Percentiles rank a stretch among this genome's conserved stretches.
These are phyloP conservation scores for Mytilinidion resinicola DNA, from an alignment of 495 filamentous ascomycete genomes.

Conservation along the genomic window DNA sequence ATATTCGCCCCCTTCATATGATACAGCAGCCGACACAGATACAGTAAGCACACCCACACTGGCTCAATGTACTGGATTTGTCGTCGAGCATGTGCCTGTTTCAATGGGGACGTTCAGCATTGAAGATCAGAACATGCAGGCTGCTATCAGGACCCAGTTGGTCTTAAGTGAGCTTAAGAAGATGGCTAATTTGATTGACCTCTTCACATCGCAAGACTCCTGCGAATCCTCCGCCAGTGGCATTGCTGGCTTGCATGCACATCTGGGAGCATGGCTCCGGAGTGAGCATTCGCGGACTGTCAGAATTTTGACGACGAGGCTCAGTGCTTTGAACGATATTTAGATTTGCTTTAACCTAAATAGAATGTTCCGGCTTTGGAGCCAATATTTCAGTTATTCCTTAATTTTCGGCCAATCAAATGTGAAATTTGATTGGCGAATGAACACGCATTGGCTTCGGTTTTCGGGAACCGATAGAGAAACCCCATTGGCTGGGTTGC, in stretches of 20 bases:
- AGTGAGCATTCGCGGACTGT: background rate
- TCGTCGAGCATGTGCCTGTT: constrained; percentile 13
- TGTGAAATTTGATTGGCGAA: too few relatives aligned
- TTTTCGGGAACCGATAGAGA: too few relatives aligned
- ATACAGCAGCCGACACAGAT: constrained; percentile 2
- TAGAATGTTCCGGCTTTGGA: too few relatives aligned
- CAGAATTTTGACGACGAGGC: background rate
- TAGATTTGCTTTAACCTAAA: too few relatives aligned
- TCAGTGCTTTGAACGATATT: background rate
- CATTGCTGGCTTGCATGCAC: background rate
- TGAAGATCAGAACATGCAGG: constrained; percentile 26
- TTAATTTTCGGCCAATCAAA: too few relatives aligned
- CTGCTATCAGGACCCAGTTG: constrained; percentile 17
- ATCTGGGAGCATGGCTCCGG: background rate
- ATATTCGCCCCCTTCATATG: constrained; percentile 4
- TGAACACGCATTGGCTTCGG: too few relatives aligned
- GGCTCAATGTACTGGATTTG: constrained; percentile 19
- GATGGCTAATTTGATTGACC: background rate
- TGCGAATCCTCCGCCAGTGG: background rate
- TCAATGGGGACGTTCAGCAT: constrained; percentile 24
- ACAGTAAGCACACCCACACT: constrained; percentile 12
- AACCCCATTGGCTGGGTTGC: too few relatives aligned
- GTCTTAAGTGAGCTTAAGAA: background rate
- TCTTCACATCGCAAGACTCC: background rate
- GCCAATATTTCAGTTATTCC: too few relatives aligned